Base-by-base conservation (phyloP, 345 rosid species). In the Laguncularia racemosa region DNA sequence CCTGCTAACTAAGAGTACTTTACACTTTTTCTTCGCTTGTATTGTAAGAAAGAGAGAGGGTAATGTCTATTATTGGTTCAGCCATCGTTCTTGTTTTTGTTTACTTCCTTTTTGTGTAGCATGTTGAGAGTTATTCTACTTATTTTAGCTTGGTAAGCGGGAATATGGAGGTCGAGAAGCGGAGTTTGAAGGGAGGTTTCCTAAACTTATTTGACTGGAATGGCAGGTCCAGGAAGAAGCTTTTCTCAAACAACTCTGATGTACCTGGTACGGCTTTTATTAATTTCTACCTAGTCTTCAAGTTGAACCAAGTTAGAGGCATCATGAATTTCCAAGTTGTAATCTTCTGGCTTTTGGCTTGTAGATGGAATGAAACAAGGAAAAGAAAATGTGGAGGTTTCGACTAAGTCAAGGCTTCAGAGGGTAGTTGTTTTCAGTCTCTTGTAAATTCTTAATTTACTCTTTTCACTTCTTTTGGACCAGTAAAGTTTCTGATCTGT, bases 191-290 rank as follows among this genome's bases (percentile, higher is more conserved):
- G 69, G 91, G 92, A 67, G 76, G 85, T 13, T 80, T 87, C 57
- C 75, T 82, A n/a, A 60, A 79, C 58, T 68, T 90, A 38, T 93
- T 93, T 67, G 91, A 85, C 65, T 88, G 97, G 99, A 75, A 84
- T 67, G 83, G 89, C 14, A 95, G 84, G 77, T 95, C 96, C 56
- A 66, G 79, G 47, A 90, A 88, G 84, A 90, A 85, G 75, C 76
- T 84, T 46, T 80, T 89, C 60, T 50, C 82, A 20, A 73, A 65
- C 68, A 71, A 62, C 54, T 64, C 74, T 2, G 84, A 78, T 20
- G 51, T 66, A 17, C 59, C 73, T 16, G 86, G 88, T 87, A 80
- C 46, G 51, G 57, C 56, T 43, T 0, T 33, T 7, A 44, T 68
- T 45, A 58, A 12, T 57, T 43, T 48, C 26, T 50, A 40, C 10